Evolutionary conservation across 306 rosid genomes (phyloP), one percentile per base, ranked within the genome.

Genomic region (Vigna mungo): DNA sequence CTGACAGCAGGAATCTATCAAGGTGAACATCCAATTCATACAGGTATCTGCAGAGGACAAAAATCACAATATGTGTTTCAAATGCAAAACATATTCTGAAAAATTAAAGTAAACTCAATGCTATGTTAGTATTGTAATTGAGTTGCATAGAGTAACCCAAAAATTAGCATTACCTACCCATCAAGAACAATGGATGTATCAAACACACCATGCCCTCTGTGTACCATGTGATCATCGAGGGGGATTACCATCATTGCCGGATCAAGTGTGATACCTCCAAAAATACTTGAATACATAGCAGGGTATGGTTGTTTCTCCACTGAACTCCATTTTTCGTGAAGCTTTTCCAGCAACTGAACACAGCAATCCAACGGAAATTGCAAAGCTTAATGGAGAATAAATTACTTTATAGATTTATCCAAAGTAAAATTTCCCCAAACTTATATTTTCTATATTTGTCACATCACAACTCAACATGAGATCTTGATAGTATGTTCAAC

Each of bases 191-290:
- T 65, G 0, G 82, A 84, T 1, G 89, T 87, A 60, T 87, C 91
- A 85, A 87, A 87, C 56, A 87, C 91, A 39, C 91, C 89, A 67
- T 87, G 91, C 25, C 91, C 91, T 16, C 91, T 79, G 79, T 87
- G 91, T 30, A 87, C 89, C 91, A 87, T 87, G 87, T 87, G 91
- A 83, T 87, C 91, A 74, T 87, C 89, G 2, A 87, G 66, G 73
- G 91, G 91, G 82, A 87, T 80, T 30, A 80, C 87, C 91, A 87
- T 87, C 91, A 87, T n/a, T 55, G 91, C 90, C 23, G 97, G 98
- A 84, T 92, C 98, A 71, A 90, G 93, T 78, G 84, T 84, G 74
- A 95, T 92, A 64, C 98, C 98, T 66, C 97, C 98, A 84, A 82
- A 90, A 74, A 86, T 34, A 81, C 98, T 92, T 62, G 96, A 92